Evolutionary conservation across 1,284 basidiomycete genomes (phyloP).

Genomic region (Sphaerobolus stellatus): DNA sequence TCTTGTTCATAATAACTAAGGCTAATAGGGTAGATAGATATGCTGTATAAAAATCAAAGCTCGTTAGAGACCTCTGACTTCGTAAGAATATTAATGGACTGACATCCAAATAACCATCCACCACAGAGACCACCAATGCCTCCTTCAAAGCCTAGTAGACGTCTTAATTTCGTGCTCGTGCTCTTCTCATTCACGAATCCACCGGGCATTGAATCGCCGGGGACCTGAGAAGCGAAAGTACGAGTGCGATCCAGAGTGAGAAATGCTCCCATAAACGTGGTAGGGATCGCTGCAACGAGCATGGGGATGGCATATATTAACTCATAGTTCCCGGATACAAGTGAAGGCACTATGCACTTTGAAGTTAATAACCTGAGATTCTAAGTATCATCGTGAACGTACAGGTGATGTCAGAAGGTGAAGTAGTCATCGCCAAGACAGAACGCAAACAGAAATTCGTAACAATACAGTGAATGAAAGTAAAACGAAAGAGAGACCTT

Average conservation of each 20-base stretch:
- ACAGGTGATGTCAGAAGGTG: slow-evolving; percentile 3
- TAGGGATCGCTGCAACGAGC: slow-evolving; percentile 48
- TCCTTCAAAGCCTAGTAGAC: slow-evolving; percentile 49
- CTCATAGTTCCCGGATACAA: slow-evolving; percentile 38
- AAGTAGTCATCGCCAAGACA: slow-evolving; percentile 4
- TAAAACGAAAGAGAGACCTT: too few relatives aligned
- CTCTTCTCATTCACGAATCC: slow-evolving; percentile 27
- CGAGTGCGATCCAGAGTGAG: slow-evolving; percentile 66
- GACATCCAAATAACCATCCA: slow-evolving; percentile 63
- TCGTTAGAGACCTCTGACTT: slow-evolving; percentile 6
- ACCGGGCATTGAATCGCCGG: slow-evolving; percentile 37
- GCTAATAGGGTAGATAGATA: slow-evolving; percentile 58
- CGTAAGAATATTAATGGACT: slow-evolving; percentile 22
- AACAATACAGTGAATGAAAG: too few relatives aligned
- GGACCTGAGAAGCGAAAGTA: slow-evolving; percentile 50
- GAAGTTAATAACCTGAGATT: neutral
- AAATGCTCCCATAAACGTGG: slow-evolving; percentile 64
- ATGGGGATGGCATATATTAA: slow-evolving; percentile 58
- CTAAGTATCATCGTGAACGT: neutral
- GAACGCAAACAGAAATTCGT: too few relatives aligned
- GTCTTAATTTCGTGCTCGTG: slow-evolving; percentile 31
- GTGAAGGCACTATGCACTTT: slow-evolving; percentile 13
- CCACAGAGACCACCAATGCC: slow-evolving; percentile 59
- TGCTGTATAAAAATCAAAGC: slow-evolving; percentile 42
- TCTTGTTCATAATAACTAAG: slow-evolving; percentile 54